Evolutionary conservation across 257 asterid genomes (phyloP), one percentile per base, ranked within the genome.

Genomic region (Cordia subcordata): DNA sequence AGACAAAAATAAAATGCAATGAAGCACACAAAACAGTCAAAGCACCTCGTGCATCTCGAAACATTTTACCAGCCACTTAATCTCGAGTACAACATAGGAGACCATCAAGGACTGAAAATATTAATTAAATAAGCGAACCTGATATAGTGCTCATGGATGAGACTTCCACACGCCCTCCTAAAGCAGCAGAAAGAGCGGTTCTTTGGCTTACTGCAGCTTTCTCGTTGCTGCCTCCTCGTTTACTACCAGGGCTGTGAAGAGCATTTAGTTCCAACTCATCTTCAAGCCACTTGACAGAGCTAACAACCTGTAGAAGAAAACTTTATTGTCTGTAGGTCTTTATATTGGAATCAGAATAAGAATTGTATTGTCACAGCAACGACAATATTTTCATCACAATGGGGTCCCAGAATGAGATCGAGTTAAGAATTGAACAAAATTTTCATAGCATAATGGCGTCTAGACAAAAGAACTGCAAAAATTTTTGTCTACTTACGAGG

Each of bases 221-320:
- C 75, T 93, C 97, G 71, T 86, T 93, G 72, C 96, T 97, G 66
- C 76, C 86, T 27, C 96, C 99, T 52, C 86, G 85, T 67, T 85
- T 81, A 70, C 97, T 93, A 72, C 95, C 94, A 54, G 99, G 99
- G 79, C 86, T 89, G 72, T 93, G 99, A 73, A 93, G 97, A 64
- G 97, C 95, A 68, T 90, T 93, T 58, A 93, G 94, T 81, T 93
- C 99, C 87, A 93, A 82, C 85, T 93, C 99, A 83, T 93, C 99
- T 78, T 93, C 99, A 76, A 93, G 99, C 99, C 99, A 93, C 70
- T 93, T 89, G 70, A 93, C 97, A 59, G 99, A 87, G 81, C 99
- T 93, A 69, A 93, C 99, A 62, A 93, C 99, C 99, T 93, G 82
- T 40, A 49, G 64, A 72, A 61, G 20, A 56, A 57, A 55, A 20